phyloP scores from a whole-genome alignment of 164 flowering plant species.

The Warburgia ugandensis region DNA sequence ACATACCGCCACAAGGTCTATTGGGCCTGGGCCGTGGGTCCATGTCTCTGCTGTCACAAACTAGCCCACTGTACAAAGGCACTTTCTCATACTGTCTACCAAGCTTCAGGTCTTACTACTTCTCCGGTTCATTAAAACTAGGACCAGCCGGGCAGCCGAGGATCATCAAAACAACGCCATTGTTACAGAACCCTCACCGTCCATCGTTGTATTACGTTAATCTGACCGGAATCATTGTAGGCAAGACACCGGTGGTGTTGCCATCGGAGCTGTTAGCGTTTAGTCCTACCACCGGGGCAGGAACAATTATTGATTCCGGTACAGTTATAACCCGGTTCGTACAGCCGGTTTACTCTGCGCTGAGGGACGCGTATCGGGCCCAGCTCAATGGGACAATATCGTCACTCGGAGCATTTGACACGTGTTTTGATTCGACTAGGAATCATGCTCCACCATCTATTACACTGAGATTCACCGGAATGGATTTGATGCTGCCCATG shows the following conservation, averaged over 20 bases:
- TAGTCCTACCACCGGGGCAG: slow-evolving; percentile 71
- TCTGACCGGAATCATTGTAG: slow-evolving; percentile 68
- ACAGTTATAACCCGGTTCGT: slow-evolving; percentile 84
- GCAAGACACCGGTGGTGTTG: slow-evolving; percentile 43
- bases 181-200: slow-evolving; percentile 64
- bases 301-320: slow-evolving; percentile 86
- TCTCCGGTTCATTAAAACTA: slow-evolving; percentile 83
- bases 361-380: slow-evolving; percentile 59
- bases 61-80: slow-evolving; percentile 53
- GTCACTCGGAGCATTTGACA: slow-evolving; percentile 73
- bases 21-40: slow-evolving; percentile 93
- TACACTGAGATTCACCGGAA: slow-evolving; percentile 57
- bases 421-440: slow-evolving; percentile 46
- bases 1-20: slow-evolving; percentile 81
- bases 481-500: slow-evolving; percentile 58
- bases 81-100: slow-evolving; percentile 88
- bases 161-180: slow-evolving; percentile 62
- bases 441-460: slow-evolving; percentile 44
- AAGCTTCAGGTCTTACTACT: slow-evolving; percentile 74
- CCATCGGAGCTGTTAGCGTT: slow-evolving; percentile 40
- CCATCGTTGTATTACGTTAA: slow-evolving; percentile 87
- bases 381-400: slow-evolving; percentile 48
- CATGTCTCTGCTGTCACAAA: slow-evolving; percentile 64
- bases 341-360: slow-evolving; percentile 43
- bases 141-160: slow-evolving; percentile 76